Evolutionary conservation across 306 rosid genomes (phyloP), one percentile per base, ranked within the genome.

Genomic region (Rubus idaeus): DNA sequence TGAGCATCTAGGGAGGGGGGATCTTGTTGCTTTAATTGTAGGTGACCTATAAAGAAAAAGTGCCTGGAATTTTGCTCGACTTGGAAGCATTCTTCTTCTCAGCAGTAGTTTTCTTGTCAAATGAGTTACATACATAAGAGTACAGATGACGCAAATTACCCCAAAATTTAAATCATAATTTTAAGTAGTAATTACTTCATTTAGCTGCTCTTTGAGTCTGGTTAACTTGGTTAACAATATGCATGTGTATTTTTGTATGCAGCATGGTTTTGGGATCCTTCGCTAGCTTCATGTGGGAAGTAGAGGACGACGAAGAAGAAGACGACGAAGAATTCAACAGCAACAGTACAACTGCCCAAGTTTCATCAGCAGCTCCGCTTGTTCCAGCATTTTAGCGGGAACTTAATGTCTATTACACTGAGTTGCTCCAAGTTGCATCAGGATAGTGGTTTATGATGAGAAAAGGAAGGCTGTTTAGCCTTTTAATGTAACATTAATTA

Each of bases 231-330:
- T 61, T 4, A 42, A 4, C 2, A 30, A 5, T 61, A 14, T 30
- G 35, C 35, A 37, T 72, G 42, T 70, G 41, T 65, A 16, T 6
- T 46, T 18, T 2, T 67, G 74, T 37, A 88, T 72, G 85, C 71
- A 93, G 96, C 73, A 76, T 68, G 86, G 90, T 90, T 47, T 75
- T 88, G 87, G 98, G 98, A n/a, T 86, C 93, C 1, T 88, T 79
- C 50, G 91, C 92, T 3, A 82, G 82, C 11, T 91, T 91, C 85
- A 79, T 87, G 90, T 93, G 96, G 98, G 89, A 91, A 77, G 80
- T 86, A 8, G 93, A 76, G 51, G 88, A 83, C 2, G 88, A 92
- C 7, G 89, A 74, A 3, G 83, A 82, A 1, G 76, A 45, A 5
- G 70, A 73, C 2, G 2, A 37, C 0, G 44, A 53, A 74, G 64